Percentiles rank a stretch among this genome's conserved stretches.
phyloP scores from a whole-genome alignment of 108 stramenopile genomes.

The Skeletonema tropicum region DNA sequence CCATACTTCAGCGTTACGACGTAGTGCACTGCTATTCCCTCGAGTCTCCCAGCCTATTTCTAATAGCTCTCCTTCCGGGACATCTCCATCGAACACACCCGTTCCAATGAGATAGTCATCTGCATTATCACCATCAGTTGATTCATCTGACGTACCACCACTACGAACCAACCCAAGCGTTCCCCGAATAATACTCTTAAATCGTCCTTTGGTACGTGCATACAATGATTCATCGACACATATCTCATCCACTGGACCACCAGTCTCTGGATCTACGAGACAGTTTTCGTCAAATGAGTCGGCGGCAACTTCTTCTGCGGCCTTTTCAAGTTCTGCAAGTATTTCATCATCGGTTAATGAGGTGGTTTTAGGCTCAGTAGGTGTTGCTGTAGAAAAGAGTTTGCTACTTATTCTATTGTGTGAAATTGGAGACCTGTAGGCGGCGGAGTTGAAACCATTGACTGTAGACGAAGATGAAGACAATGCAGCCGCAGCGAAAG shows the following conservation, averaged over 20 bases:
- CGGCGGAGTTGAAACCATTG: slow-evolving; percentile 6
- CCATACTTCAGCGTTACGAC: slow-evolving; percentile 89
- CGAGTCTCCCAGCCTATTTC: slow-evolving; percentile 83
- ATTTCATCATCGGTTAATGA: slow-evolving; percentile 30
- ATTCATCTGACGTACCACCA: slow-evolving; percentile 9
- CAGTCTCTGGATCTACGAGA: slow-evolving; percentile 57
- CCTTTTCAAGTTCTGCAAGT: slow-evolving; percentile 53
- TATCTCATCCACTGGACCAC: slow-evolving; percentile 59
- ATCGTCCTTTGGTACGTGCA: slow-evolving; percentile 49
- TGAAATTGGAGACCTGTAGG: background rate
- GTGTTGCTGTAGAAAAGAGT: background rate
- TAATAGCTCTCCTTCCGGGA: slow-evolving; percentile 71
- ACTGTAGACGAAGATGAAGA: background rate
- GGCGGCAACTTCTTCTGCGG: slow-evolving; percentile 57
- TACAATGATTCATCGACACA: slow-evolving; percentile 70
- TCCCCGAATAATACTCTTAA: slow-evolving; percentile 60
- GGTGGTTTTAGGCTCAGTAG: background rate
- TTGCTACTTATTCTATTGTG: background rate
- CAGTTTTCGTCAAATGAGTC: slow-evolving; percentile 77
- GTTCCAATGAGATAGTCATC: slow-evolving; percentile 31
- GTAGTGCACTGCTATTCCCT: slow-evolving; percentile 61
- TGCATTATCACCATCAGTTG: background rate
- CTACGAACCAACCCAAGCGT: slow-evolving; percentile 61
- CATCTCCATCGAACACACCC: slow-evolving; percentile 39
- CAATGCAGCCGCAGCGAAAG: background rate